A percentile compares a stretch with the other conserved stretches of the same genome.
These are phyloP conservation scores for Collybia mongolica DNA, from an alignment of 768 basidiomycete species.

Conservation along the genomic window DNA sequence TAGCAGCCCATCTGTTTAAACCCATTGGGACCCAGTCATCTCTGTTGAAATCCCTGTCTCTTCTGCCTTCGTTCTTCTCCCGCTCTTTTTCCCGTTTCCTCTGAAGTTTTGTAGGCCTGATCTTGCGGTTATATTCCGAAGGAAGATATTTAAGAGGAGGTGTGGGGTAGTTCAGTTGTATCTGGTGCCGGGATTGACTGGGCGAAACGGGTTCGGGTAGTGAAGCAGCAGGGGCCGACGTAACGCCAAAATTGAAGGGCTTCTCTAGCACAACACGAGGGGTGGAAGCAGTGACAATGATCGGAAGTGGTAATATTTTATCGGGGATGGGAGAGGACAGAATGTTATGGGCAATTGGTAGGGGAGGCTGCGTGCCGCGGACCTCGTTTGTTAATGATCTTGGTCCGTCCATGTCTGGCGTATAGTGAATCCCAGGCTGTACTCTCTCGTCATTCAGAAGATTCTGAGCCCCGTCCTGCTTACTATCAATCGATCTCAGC, in stretches of 20 bases:
- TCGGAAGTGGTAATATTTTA: slow-evolving; percentile 5
- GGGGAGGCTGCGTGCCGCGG: no score
- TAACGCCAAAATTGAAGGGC: slow-evolving; percentile 9
- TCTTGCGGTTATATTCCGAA: slow-evolving; percentile 45
- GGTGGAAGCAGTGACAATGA: slow-evolving; percentile 7
- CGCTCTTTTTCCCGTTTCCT: slow-evolving; percentile 49
- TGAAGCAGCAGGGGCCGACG: slow-evolving; percentile 2
- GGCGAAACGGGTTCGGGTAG: slow-evolving; percentile 11
- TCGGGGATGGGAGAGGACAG: neutral
- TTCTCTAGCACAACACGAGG: slow-evolving; percentile 7
- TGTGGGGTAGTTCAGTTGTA: slow-evolving; percentile 47
- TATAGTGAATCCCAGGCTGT: no score
- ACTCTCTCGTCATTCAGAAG: no score
- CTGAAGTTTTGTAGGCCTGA: slow-evolving; percentile 25
- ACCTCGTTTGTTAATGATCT: no score
- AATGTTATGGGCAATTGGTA: no score
- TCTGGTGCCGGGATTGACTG: slow-evolving; percentile 33
- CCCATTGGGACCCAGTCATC: slow-evolving; percentile 70
- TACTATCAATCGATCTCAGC: no score
- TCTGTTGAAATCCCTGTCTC: slow-evolving; percentile 35
- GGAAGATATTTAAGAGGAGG: slow-evolving; percentile 58
- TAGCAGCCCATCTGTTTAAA: slow-evolving; percentile 69
- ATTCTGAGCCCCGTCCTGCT: no score
- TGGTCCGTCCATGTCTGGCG: no score
- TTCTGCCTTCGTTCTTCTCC: slow-evolving; percentile 37